Percentiles rank a stretch among this genome's conserved stretches.
Evolutionary conservation across 257 asterid genomes (phyloP).

Genomic region (Fraxinus quadrangulata): DNA sequence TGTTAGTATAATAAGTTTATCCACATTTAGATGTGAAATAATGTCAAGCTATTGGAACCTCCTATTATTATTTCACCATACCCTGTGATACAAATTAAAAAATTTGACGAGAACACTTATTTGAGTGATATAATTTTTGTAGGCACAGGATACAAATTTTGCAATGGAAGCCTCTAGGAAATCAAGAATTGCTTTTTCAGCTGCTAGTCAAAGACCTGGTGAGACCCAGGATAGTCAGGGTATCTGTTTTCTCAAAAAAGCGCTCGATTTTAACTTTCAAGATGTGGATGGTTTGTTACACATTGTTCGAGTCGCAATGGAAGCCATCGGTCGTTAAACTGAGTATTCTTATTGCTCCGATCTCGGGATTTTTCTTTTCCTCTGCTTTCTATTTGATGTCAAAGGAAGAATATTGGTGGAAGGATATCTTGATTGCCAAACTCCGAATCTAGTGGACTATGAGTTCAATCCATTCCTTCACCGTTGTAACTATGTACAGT

Average conservation of each 20-base stretch:
- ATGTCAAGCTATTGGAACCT: background rate
- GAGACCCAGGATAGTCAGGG: conserved; percentile 59
- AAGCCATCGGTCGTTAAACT: conserved; percentile 60
- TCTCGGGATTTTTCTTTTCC: conserved; percentile 28
- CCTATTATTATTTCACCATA: background rate
- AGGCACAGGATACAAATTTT: conserved; percentile 79
- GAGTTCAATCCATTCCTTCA: conserved; percentile 33
- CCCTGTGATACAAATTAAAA: background rate
- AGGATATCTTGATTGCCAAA: conserved; percentile 16
- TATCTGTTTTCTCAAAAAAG: conserved; percentile 59
- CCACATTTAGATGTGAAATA: background rate
- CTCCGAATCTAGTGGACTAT: conserved; percentile 9
- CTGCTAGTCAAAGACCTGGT: conserved; percentile 61
- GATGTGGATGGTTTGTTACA: conserved; percentile 79
- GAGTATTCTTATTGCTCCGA: conserved; percentile 22
- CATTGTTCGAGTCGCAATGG: conserved; percentile 84
- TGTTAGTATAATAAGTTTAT: background rate
- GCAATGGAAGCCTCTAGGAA: conserved; percentile 98
- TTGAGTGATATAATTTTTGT: conserved; percentile 22
- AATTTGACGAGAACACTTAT: background rate
- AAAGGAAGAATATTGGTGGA: conserved; percentile 15
- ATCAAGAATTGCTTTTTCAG: conserved; percentile 68
- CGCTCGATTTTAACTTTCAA: conserved; percentile 91
- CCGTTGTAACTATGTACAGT: conserved; percentile 58
- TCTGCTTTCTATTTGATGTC: conserved; percentile 24